These are phyloP conservation scores for Lotmaria passim DNA, from an alignment of 208 protist genomes.

Conservation along the genomic window DNA sequence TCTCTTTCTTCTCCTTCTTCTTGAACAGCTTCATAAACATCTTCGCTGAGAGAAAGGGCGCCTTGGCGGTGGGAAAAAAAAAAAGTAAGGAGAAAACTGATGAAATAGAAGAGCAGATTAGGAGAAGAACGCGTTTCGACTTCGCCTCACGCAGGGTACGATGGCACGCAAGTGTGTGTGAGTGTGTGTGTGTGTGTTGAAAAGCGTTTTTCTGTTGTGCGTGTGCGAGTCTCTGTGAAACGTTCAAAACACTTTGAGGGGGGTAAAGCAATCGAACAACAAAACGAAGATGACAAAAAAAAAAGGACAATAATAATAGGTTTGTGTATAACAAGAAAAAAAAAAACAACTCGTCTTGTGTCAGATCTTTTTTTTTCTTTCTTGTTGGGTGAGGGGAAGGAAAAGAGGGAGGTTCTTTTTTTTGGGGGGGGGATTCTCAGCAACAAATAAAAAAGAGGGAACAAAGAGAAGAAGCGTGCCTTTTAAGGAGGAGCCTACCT, in stretches of 20 bases:
- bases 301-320: no score
- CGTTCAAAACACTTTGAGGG: no score
- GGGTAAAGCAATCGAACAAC: no score
- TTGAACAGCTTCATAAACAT: slow-evolving; percentile 90
- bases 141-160: no score
- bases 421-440: no score
- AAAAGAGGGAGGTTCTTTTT: background rate
- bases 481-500: no score
- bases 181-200: no score
- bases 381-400: background rate
- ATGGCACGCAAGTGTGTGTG: no score
- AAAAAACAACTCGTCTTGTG: background rate
- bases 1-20: slow-evolving; percentile 90
- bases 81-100: background rate
- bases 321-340: background rate
- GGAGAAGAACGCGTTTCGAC: slow-evolving; percentile 7
- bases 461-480: no score
- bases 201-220: no score
- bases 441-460: no score
- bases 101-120: slow-evolving; percentile 5
- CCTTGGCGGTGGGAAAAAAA: background rate
- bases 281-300: no score
- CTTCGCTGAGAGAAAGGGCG: slow-evolving; percentile 2
- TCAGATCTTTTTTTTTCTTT: background rate
- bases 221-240: background rate